These are phyloP conservation scores for Fremontodendron californicum DNA, from an alignment of 345 rosid genomes.

Conservation along the genomic window DNA sequence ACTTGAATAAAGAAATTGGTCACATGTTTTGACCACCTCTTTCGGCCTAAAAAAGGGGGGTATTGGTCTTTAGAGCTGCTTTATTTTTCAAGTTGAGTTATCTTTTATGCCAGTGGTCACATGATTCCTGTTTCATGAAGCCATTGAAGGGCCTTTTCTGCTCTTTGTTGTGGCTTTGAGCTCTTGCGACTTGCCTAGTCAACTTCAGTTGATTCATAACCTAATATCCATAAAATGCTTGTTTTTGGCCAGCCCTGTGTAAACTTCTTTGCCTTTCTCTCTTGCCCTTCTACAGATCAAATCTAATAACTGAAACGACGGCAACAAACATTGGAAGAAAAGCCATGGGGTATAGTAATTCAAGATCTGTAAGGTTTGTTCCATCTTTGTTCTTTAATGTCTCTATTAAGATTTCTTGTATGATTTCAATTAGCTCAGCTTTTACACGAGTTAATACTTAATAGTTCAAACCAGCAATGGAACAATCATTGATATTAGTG, in stretches of 20 bases:
- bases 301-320: slow-evolving; percentile 4
- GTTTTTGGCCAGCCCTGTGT: background rate
- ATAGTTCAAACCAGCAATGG: background rate
- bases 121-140: slow-evolving; percentile 21
- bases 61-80: slow-evolving; percentile 1
- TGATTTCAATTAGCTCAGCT: background rate
- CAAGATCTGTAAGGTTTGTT: slow-evolving; percentile 75
- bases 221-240: background rate
- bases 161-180: slow-evolving; percentile 7
- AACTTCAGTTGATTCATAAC: background rate
- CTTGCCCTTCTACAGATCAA: slow-evolving; percentile 12
- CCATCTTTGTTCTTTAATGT: slow-evolving; percentile 6
- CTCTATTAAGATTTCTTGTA: background rate
- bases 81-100: slow-evolving; percentile 19
- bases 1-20: slow-evolving; percentile 16
- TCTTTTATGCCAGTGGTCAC: slow-evolving; percentile 16
- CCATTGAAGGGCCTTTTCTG: slow-evolving; percentile 4
- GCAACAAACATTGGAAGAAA: background rate
- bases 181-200: slow-evolving; percentile 4
- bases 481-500: background rate
- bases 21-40: slow-evolving; percentile 26
- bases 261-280: background rate
- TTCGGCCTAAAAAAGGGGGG: slow-evolving; percentile 23
- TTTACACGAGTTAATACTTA: background rate
- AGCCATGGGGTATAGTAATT: slow-evolving; percentile 38